phyloP scores from a whole-genome alignment of 2,329 filamentous ascomycete species.

The Hypoxylon sp. region DNA sequence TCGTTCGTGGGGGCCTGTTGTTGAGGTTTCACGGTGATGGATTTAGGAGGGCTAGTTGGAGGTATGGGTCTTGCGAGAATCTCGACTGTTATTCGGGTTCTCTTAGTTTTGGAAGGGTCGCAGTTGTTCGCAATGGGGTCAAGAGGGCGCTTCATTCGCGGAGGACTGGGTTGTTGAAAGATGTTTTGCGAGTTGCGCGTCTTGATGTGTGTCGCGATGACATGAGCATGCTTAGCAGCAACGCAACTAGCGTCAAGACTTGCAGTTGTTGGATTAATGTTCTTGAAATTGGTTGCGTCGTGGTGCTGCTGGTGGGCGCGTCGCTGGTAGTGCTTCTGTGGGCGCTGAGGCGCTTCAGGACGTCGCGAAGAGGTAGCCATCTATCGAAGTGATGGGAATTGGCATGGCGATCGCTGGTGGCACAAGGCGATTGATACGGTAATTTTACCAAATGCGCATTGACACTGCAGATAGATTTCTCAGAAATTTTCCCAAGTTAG shows the following conservation, averaged over 20 bases:
- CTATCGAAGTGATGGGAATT: slow-evolving; percentile 26
- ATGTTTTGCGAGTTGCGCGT: slow-evolving; percentile 52
- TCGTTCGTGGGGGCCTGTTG: slow-evolving; percentile 37
- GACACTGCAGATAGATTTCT: slow-evolving; percentile 21
- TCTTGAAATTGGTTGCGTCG: slow-evolving; percentile 20
- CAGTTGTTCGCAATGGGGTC: slow-evolving; percentile 63
- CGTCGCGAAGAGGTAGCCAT: slow-evolving; percentile 53
- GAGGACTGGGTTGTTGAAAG: slow-evolving; percentile 54
- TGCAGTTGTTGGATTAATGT: slow-evolving; percentile 25
- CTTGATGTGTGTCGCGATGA: slow-evolving; percentile 45
- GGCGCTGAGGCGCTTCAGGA: slow-evolving; percentile 50
- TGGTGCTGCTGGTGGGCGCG: slow-evolving; percentile 37
- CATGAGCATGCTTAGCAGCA: slow-evolving; percentile 45
- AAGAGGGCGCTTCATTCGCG: slow-evolving; percentile 66
- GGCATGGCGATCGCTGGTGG: slow-evolving; percentile 35
- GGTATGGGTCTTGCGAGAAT: slow-evolving; percentile 59
- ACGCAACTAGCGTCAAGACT: slow-evolving; percentile 36
- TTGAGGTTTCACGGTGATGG: slow-evolving; percentile 51
- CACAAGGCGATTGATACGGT: slow-evolving; percentile 27
- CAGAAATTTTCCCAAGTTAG: slow-evolving; percentile 17
- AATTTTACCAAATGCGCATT: slow-evolving; percentile 41
- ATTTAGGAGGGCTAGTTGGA: slow-evolving; percentile 48
- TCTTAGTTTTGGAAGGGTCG: slow-evolving; percentile 64
- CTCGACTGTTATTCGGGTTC: slow-evolving; percentile 67
- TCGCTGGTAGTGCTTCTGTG: slow-evolving; percentile 43